Conservation (phyloP, 306 rosid species). For the Acacia confusa region DNA sequence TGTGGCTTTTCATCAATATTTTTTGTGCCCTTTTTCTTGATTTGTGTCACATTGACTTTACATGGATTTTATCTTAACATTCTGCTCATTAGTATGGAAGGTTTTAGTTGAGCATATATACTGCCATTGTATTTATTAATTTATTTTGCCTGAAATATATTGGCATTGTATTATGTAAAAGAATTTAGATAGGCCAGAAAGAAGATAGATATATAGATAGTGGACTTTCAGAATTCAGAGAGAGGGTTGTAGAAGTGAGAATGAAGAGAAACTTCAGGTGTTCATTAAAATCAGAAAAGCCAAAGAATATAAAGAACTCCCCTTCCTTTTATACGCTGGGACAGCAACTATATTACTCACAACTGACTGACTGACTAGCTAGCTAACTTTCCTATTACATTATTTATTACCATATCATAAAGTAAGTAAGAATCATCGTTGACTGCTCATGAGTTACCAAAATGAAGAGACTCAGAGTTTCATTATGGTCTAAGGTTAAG, state of each 20-base stretch:
- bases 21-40: neutral
- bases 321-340: neutral
- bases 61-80: neutral
- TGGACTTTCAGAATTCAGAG: neutral
- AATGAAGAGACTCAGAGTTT: slow-evolving; percentile 1
- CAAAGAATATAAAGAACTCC: neutral
- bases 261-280: neutral
- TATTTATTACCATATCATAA: neutral
- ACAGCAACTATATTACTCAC: neutral
- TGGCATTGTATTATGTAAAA: neutral
- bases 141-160: neutral
- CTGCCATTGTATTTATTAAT: slow-evolving; percentile 7
- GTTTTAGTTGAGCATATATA: slow-evolving; percentile 6
- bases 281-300: neutral
- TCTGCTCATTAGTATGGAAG: slow-evolving; percentile 16
- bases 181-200: neutral
- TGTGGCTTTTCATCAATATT: neutral
- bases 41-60: neutral
- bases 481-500: neutral
- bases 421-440: slow-evolving; percentile 12
- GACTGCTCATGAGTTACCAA: slow-evolving; percentile 5
- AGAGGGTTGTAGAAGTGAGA: neutral
- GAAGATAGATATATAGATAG: neutral
- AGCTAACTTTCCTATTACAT: neutral
- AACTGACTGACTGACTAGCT: neutral